Conservation (phyloP, 306 rosid genomes). For the Vigna reflexopilosa region DNA sequence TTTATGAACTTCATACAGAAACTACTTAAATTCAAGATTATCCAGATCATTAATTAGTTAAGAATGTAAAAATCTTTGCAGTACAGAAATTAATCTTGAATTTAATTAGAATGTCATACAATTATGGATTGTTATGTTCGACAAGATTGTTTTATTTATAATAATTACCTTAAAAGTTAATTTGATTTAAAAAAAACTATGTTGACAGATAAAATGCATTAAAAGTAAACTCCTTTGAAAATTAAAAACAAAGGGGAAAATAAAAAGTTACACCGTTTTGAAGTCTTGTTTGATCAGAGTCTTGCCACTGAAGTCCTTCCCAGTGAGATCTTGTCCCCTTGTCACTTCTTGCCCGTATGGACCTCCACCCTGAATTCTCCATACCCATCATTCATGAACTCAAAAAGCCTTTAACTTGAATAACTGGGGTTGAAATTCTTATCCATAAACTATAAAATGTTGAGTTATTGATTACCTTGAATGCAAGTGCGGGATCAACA, state of each 20-base stretch:
- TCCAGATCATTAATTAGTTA: too few species aligned
- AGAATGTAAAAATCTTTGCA: too few species aligned
- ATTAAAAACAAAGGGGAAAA: background rate
- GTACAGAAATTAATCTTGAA: too few species aligned
- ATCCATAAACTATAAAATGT: background rate
- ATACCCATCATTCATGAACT: conserved; percentile 6
- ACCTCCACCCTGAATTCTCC: conserved; percentile 77
- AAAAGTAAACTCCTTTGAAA: background rate
- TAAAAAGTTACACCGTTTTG: conserved; percentile 69
- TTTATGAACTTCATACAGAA: background rate
- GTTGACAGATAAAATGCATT: background rate
- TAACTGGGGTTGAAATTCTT: conserved; percentile 10
- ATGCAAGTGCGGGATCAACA: conserved; percentile 82
- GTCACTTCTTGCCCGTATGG: conserved; percentile 93
- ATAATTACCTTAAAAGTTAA: background rate
- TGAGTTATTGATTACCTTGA: conserved; percentile 53
- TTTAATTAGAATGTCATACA: background rate
- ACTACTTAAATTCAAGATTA: background rate
- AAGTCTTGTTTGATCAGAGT: conserved; percentile 91
- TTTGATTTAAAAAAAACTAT: too few species aligned
- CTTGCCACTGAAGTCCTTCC: conserved; percentile 91
- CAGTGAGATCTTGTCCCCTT: conserved; percentile 91
- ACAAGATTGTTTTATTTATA: background rate
- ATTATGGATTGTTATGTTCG: background rate
- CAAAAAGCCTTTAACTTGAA: background rate